Evolutionary conservation across 179 eudicot genomes (phyloP), one percentile per base, ranked within the genome.

Genomic region (Silene noctiflora): DNA sequence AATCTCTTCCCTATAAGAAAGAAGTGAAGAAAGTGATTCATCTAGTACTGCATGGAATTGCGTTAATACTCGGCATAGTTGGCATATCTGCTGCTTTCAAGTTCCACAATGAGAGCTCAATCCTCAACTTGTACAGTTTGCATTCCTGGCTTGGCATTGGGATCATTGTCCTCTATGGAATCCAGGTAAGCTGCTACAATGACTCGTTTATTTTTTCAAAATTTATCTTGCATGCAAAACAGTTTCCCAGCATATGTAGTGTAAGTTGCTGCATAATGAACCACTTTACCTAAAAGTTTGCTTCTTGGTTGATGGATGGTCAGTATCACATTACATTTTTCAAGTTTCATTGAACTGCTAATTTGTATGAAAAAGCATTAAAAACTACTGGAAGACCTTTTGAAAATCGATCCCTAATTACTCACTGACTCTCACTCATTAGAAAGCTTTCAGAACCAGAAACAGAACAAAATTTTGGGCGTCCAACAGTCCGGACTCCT

Each of bases 81-180:
- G 99, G 97, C 25, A 84, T 93, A 21, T 88, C 83, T 44, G 83
- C 88, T 11, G 97, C 99, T 55, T 95, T 95, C 87, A 95, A 93
- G 85, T 83, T 63, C 84, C 99, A 95, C 71, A 95, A 95, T 21
- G 99, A 95, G 81, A 86, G 90, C 66, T 69, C 81, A 46, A 85
- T 95, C 79, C 87, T 79, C 75, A 94, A 94, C 85, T 80, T 94
- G 31, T 94, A 94, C 88, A 94, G 98, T 72, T 85, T 92, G 67
- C 98, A 93, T 77, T 95, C 99, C 17, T 95, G 99, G 99, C 68
- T 95, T 35, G 99, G 99, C 0, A 87, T 95, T 48, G 97, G 94
- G 69, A 77, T 89, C 51, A 93, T 95, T 53, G 16, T 35, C 64
- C 95, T 95, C 75, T 95, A 95, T 64, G 96, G 87, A 63, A 81